Conservation (phyloP, 805 yeast genomes). For the Cyberlindnera samutprakarnensis region DNA sequence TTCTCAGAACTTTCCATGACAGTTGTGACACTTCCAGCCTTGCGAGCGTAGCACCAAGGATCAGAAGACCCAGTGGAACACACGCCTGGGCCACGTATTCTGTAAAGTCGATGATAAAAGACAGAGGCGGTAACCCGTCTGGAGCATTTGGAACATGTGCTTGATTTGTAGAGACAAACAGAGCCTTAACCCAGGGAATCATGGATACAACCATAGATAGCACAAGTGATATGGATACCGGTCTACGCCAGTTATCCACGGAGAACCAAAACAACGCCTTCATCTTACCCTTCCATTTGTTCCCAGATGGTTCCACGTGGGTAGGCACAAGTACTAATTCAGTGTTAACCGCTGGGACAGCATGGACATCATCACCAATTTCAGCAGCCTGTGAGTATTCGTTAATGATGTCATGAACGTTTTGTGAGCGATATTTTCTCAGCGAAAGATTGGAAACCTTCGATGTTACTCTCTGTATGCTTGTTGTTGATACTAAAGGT, state of each 20-base stretch:
- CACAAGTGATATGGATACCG: constrained; percentile 66
- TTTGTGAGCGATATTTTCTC: constrained; percentile 23
- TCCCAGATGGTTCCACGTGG: background rate
- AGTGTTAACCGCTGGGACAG: constrained; percentile 15
- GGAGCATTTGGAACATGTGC: constrained; percentile 64
- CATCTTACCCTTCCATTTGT: background rate
- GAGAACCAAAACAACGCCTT: constrained; percentile 23
- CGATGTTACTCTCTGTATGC: constrained; percentile 10
- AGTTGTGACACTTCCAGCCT: constrained; percentile 52
- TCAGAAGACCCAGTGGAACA: constrained; percentile 80
- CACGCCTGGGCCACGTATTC: constrained; percentile 79
- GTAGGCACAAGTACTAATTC: constrained; percentile 12
- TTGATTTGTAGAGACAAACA: constrained; percentile 47
- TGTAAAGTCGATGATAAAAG: constrained; percentile 77
- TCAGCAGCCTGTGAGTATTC: constrained; percentile 31
- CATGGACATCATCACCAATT: constrained; percentile 10
- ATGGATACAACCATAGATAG: constrained; percentile 61
- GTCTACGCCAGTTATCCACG: constrained; percentile 54
- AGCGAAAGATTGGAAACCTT: constrained; percentile 7
- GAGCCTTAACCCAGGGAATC: constrained; percentile 82
- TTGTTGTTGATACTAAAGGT: constrained; percentile 5
- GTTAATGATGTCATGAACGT: constrained; percentile 37
- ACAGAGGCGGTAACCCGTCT: constrained; percentile 76
- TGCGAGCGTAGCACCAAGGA: constrained; percentile 87
- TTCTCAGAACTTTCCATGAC: constrained; percentile 29